Conservation (phyloP, 2,329 filamentous ascomycete genomes). For the Microcyclosporella mali region DNA sequence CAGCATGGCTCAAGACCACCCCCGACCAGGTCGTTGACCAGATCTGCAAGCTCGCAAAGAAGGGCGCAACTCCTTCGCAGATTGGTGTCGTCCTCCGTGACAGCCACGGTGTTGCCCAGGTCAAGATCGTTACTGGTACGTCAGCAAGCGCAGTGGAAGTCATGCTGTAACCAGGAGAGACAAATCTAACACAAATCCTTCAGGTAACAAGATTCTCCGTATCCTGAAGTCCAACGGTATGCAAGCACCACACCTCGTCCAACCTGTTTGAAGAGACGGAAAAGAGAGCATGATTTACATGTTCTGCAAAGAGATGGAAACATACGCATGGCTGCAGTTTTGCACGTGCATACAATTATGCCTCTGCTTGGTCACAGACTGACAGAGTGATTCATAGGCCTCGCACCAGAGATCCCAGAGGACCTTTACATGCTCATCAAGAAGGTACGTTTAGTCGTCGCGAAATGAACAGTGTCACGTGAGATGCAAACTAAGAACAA, state of each 20-base stretch:
- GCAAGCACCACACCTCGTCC: slow-evolving; percentile 37
- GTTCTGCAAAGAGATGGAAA: slow-evolving; percentile 24
- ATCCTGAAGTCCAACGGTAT: slow-evolving; percentile 98
- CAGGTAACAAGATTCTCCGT: slow-evolving; percentile 99
- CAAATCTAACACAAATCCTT: slow-evolving; percentile 10
- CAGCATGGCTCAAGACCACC: slow-evolving; percentile 97
- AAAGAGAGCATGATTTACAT: slow-evolving; percentile 15
- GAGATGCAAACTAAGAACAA: neutral
- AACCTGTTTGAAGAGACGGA: slow-evolving; percentile 34
- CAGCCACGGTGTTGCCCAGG: slow-evolving; percentile 95
- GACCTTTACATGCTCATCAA: slow-evolving; percentile 99
- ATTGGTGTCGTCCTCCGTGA: slow-evolving; percentile 99
- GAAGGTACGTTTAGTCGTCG: slow-evolving; percentile 63
- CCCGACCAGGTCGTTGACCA: slow-evolving; percentile 98
- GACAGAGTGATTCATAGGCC: slow-evolving; percentile 62
- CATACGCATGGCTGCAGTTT: slow-evolving; percentile 9
- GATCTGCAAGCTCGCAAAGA: slow-evolving; percentile 98
- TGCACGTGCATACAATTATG: slow-evolving; percentile 28
- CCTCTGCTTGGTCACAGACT: slow-evolving; percentile 41
- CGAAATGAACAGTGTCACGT: neutral
- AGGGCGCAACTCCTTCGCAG: slow-evolving; percentile 97
- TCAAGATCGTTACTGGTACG: slow-evolving; percentile 94
- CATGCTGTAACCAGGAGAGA: too few relatives aligned
- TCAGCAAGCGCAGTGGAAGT: too few relatives aligned
- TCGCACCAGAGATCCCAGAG: slow-evolving; percentile 97